Percentiles rank a stretch among this genome's conserved stretches.
Evolutionary conservation across 2,329 filamentous ascomycete species (phyloP).

Genomic region (Aspergillus sojae): DNA sequence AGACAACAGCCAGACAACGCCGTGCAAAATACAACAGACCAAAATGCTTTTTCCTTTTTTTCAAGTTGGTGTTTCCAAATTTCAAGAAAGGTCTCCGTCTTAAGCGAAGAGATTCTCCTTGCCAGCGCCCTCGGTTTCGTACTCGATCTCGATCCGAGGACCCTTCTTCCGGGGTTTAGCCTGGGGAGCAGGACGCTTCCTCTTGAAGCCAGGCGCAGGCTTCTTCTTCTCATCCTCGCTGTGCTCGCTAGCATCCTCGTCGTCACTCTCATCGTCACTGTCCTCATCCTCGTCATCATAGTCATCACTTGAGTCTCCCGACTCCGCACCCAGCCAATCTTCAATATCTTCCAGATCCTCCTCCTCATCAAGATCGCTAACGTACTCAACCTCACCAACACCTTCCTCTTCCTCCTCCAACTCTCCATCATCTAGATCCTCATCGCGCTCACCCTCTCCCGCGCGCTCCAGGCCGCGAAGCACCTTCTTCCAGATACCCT

Average conservation of each 20-base stretch:
- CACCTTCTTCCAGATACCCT: constrained; percentile 96
- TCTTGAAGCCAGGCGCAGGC: constrained; percentile 53
- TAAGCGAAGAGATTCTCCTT: constrained; percentile 51
- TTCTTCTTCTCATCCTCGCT: constrained; percentile 54
- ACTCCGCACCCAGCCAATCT: constrained; percentile 84
- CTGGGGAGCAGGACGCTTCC: constrained; percentile 57
- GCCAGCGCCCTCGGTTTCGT: constrained; percentile 69
- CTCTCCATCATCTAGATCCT: constrained; percentile 86
- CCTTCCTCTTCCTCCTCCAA: constrained; percentile 73
- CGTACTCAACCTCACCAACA: constrained; percentile 83
- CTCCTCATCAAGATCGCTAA: constrained; percentile 85
- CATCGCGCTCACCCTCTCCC: constrained; percentile 78
- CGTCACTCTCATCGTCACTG: constrained; percentile 49
- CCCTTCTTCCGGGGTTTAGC: constrained; percentile 63
- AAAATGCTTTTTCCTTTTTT: constrained; percentile 22
- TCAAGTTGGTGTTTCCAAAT: background rate
- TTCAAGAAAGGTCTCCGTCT: background rate
- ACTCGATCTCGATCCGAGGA: constrained; percentile 74
- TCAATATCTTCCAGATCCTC: constrained; percentile 90
- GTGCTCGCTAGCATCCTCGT: constrained; percentile 25
- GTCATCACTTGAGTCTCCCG: constrained; percentile 52
- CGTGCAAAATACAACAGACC: constrained; percentile 29
- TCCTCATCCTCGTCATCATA: constrained; percentile 56
- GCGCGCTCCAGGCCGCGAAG: constrained; percentile 85
- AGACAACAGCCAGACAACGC: constrained; percentile 32